Evolutionary conservation across 148 eudicot species (phyloP).

Genomic region (Rhododendron vialii): DNA sequence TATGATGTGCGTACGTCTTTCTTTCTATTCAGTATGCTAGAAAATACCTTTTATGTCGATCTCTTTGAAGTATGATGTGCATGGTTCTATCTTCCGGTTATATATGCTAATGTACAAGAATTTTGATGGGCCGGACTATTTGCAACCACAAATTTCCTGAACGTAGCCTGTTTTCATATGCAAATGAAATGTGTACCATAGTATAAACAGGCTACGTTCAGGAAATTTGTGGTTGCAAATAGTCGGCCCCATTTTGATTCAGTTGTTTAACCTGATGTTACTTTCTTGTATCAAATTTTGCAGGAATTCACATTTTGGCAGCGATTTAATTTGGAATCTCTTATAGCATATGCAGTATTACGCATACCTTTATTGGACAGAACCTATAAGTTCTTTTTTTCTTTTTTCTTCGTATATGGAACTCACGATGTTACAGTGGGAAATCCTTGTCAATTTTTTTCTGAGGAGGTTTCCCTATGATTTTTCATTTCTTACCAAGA

Average conservation of each 20-base stretch:
- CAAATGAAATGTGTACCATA: no score
- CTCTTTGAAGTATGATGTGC: background rate
- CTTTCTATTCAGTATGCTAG: background rate
- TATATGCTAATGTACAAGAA: background rate
- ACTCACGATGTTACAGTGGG: background rate
- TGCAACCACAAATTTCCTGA: no score
- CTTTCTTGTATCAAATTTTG: slow-evolving; percentile 6
- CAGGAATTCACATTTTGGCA: slow-evolving; percentile 19
- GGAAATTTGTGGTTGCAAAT: no score
- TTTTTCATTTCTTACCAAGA: background rate
- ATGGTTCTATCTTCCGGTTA: background rate
- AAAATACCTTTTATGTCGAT: background rate
- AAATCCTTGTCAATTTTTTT: background rate
- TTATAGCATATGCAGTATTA: slow-evolving; percentile 5
- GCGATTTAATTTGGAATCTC: slow-evolving; percentile 11
- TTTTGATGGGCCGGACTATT: no score
- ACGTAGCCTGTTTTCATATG: no score
- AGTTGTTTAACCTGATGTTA: background rate
- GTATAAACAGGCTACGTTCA: no score
- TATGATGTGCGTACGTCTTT: background rate
- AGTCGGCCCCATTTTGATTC: no score
- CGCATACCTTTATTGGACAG: background rate
- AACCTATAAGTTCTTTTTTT: background rate
- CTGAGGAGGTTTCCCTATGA: background rate
- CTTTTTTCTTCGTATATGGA: background rate